phyloP scores from a whole-genome alignment of 495 filamentous ascomycete species.

The Monascus purpureus region DNA sequence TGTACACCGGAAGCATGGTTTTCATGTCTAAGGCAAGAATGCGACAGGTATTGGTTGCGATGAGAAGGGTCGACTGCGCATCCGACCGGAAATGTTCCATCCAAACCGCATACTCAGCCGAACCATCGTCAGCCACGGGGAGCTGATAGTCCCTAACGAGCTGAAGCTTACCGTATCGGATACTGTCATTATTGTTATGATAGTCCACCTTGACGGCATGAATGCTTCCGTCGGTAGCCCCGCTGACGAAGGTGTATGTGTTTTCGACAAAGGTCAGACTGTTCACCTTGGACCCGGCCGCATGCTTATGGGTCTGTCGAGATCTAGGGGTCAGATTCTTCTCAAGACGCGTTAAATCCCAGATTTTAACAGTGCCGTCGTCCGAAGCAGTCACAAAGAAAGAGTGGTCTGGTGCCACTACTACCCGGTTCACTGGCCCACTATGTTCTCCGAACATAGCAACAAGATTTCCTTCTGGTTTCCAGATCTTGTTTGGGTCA shows the following conservation, averaged over 20 bases:
- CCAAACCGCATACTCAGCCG: slow-evolving; percentile 69
- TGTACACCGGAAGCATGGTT: slow-evolving; percentile 70
- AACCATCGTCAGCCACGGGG: slow-evolving; percentile 25
- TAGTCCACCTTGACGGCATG: slow-evolving; percentile 82
- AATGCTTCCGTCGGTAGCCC: slow-evolving; percentile 78
- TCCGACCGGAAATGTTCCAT: slow-evolving; percentile 83
- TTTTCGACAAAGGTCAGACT: slow-evolving; percentile 84
- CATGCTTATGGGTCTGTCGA: slow-evolving; percentile 74
- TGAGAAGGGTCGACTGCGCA: slow-evolving; percentile 58
- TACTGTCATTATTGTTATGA: slow-evolving; percentile 38
- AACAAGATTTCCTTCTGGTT: slow-evolving; percentile 68
- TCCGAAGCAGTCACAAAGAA: slow-evolving; percentile 94
- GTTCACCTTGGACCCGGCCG: slow-evolving; percentile 53
- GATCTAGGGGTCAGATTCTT: slow-evolving; percentile 76
- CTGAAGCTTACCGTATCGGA: slow-evolving; percentile 65
- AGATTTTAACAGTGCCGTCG: slow-evolving; percentile 83
- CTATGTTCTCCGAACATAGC: slow-evolving; percentile 82
- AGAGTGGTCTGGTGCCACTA: slow-evolving; percentile 75
- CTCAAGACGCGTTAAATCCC: slow-evolving; percentile 84
- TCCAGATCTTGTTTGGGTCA: slow-evolving; percentile 49
- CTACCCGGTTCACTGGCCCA: slow-evolving; percentile 66
- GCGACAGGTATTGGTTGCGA: slow-evolving; percentile 76
- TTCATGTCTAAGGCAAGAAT: slow-evolving; percentile 78
- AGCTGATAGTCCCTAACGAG: slow-evolving; percentile 71
- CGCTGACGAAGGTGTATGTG: slow-evolving; percentile 84